Evolutionary conservation across 345 rosid genomes (phyloP), one percentile per base, ranked within the genome.

Genomic region (Crucihimalaya himalaica): DNA sequence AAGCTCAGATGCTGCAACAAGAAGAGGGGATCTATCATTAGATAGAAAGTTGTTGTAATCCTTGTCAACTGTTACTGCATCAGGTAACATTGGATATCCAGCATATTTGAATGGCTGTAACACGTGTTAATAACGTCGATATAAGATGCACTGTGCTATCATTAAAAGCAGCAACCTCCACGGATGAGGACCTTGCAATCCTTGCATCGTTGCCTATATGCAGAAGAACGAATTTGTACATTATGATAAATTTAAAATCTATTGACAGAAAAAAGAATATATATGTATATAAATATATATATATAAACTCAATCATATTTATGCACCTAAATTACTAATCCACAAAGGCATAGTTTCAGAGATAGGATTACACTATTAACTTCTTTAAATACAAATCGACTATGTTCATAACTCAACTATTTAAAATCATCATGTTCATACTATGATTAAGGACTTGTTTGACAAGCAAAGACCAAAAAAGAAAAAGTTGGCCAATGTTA

Each of bases 71-170:
- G 92, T 87, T 77, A 95, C 83, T 62, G 94, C 96, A 75, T 87
- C 92, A 51, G 92, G 92, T 85, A 95, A 76, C 99, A 95, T 92
- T 19, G 96, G 99, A 82, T 95, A 95, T 76, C 99, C 99, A 66
- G 99, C 99, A 88, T 95, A 95, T 77, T 92, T 95, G 82, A 95
- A 95, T 56, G 99, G 99, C 83, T 89, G 94, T 60, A 95, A 81
- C 39, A 95, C 85, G 80, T 76, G 61, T 59, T 94, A 96, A 72
- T 95, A 89, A 46, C 98, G 85, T 71, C 97, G 74, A 76, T 95
- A 95, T 66, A 95, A 82, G 84, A 95, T 95, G 81, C 99, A 92
- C 51, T 95, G 99, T 52, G 98, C 98, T 86, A 83, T 95, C 82
- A 95, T 78, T 72, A 95, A 78, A 78, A 95, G 98, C 86, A 95